phyloP scores from a whole-genome alignment of 116 monocot species.

The Papilionanthe hybrid region DNA sequence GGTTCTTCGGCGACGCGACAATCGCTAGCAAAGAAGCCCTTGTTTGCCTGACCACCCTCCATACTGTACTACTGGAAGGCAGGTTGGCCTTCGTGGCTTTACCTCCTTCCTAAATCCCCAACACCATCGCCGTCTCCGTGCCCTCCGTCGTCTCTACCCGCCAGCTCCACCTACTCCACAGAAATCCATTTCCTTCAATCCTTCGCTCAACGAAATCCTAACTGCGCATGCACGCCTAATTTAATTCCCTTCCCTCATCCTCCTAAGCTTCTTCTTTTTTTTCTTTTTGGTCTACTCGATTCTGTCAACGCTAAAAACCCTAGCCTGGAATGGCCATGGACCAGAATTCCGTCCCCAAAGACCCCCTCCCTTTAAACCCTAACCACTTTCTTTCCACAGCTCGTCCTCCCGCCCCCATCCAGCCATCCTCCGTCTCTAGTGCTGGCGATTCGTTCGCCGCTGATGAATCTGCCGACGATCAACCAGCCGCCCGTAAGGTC shows the following conservation, averaged over 20 bases:
- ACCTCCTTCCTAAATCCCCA: neutral
- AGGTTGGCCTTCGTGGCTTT: neutral
- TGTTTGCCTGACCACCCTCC: neutral
- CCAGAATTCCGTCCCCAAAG: constrained; percentile 8
- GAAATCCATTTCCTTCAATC: neutral
- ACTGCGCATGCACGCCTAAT: too few species aligned
- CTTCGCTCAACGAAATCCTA: neutral
- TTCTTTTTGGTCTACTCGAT: neutral
- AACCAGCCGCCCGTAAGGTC: constrained; percentile 17
- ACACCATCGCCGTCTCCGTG: too few species aligned
- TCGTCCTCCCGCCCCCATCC: neutral
- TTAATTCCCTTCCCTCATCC: too few species aligned
- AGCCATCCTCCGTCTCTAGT: neutral
- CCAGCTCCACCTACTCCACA: neutral
- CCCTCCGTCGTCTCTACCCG: too few species aligned
- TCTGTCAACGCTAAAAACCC: neutral
- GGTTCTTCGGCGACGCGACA: too few species aligned
- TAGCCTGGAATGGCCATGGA: constrained; percentile 24
- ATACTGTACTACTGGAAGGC: neutral
- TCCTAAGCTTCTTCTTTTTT: too few species aligned
- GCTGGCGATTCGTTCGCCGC: constrained; percentile 9
- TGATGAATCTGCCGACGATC: constrained; percentile 5
- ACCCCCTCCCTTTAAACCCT: constrained; percentile 2
- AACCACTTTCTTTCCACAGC: neutral
- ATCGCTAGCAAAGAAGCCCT: neutral